These are phyloP conservation scores for Xylaria sp. DNA, from an alignment of 2,329 filamentous ascomycete genomes.

Conservation along the genomic window DNA sequence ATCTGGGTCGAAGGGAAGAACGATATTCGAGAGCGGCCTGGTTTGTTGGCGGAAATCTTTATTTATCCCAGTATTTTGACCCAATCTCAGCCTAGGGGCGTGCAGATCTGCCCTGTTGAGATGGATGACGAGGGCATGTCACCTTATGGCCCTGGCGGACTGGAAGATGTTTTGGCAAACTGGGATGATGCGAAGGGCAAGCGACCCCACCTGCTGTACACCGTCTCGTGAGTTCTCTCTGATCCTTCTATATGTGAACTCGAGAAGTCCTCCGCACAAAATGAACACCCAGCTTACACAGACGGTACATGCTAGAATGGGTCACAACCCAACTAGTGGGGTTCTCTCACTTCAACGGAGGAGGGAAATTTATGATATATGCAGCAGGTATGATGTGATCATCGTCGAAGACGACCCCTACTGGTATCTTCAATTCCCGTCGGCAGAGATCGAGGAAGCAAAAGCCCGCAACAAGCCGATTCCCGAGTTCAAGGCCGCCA, in stretches of 20 bases:
- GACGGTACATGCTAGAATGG: conserved; percentile 65
- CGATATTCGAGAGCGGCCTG: conserved; percentile 76
- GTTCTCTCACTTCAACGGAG: conserved; percentile 78
- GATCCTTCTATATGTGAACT: background rate
- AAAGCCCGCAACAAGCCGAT: conserved; percentile 57
- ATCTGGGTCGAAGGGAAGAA: conserved; percentile 78
- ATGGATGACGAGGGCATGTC: conserved; percentile 85
- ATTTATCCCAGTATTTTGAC: conserved; percentile 82
- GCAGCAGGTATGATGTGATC: conserved; percentile 85
- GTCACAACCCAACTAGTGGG: conserved; percentile 88
- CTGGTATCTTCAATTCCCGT: conserved; percentile 92
- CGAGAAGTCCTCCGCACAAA: conserved; percentile 25
- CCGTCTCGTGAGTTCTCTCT: conserved; percentile 76
- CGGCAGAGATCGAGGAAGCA: conserved; percentile 66
- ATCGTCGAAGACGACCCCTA: conserved; percentile 96
- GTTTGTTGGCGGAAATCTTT: conserved; percentile 81
- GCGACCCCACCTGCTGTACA: conserved; percentile 87
- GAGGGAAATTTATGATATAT: conserved; percentile 82
- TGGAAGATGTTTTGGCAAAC: conserved; percentile 81
- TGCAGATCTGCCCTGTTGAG: conserved; percentile 78
- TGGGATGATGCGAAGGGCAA: conserved; percentile 82
- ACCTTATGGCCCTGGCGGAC: conserved; percentile 76
- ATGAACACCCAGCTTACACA: conserved; percentile 31
- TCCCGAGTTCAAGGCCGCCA: conserved; percentile 50
- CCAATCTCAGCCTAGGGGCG: conserved; percentile 72